phyloP scores from a whole-genome alignment of 495 filamentous ascomycete species.

The Hypoxylon cercidicola region DNA sequence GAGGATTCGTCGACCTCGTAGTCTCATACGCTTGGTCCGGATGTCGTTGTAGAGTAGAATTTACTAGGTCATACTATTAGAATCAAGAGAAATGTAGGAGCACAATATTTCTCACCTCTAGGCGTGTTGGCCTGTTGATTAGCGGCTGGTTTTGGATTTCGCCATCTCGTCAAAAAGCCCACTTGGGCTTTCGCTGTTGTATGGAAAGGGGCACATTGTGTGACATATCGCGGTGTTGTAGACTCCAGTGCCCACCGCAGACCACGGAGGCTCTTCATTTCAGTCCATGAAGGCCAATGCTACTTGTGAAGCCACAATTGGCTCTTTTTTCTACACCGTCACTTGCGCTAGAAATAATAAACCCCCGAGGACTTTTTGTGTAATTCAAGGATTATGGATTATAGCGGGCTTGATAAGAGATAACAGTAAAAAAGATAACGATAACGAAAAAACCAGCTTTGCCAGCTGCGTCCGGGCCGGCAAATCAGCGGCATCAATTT shows the following conservation, averaged over 20 bases:
- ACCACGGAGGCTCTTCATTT: constrained; percentile 47
- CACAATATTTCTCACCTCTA: constrained; percentile 16
- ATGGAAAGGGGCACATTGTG: neutral
- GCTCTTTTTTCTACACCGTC: constrained; percentile 15
- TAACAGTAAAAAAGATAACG: constrained; percentile 9
- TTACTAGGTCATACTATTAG: constrained; percentile 10
- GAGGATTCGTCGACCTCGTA: constrained; percentile 45
- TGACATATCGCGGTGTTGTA: constrained; percentile 38
- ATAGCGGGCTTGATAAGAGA: constrained; percentile 11
- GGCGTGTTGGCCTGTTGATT: neutral
- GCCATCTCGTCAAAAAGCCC: constrained; percentile 15
- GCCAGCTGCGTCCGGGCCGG: constrained; percentile 25
- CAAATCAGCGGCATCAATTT: constrained; percentile 24
- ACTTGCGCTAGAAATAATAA: constrained; percentile 12
- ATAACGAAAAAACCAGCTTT: neutral
- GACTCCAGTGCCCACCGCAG: constrained; percentile 40
- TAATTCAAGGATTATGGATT: too few relatives aligned
- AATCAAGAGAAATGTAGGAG: neutral
- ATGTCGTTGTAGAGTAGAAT: neutral
- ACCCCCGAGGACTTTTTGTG: too few relatives aligned
- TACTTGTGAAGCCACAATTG: constrained; percentile 29
- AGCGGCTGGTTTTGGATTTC: constrained; percentile 6
- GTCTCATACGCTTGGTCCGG: neutral
- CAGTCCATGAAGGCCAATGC: constrained; percentile 44
- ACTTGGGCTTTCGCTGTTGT: constrained; percentile 7